Evolutionary conservation across 179 eudicot species (phyloP), one percentile per base, ranked within the genome.

Genomic region (Spergularia azorica): DNA sequence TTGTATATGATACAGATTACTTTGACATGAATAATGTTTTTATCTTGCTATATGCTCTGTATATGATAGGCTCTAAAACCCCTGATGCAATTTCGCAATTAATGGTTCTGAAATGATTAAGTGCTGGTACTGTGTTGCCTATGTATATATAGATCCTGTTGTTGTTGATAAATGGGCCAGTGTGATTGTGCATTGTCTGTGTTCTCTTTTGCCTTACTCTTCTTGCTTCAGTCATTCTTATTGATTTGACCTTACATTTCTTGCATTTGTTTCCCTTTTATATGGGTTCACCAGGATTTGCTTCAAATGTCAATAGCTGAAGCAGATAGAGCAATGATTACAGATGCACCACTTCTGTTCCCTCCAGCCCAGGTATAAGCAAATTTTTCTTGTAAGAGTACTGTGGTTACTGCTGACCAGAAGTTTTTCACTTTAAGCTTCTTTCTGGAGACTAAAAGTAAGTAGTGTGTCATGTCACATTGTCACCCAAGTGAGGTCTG

Each of bases 311-410:
- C 97, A 6, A 78, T 81, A 78, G 63, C 75, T n/a, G 97, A 87
- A 82, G 94, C 91, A 61, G 99, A 95, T 87, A 91, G 83, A 78
- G 89, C 88, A 68, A 90, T 95, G 97, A 91, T 86, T 69, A 90
- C 97, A 15, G 99, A 95, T 79, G 97, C 89, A 66, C 89, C 92
- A 21, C 98, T 95, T 85, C 84, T 93, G 46, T 93, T 91, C 77
- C 87, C 99, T 71, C 99, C 99, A 67, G 99, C 97, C 66, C 99
- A 95, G 99, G 99, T 95, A 84, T 52, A 43, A 38, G 67, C 57
- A 68, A 7, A 4, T 38, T 68, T 76, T 71, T 54, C 14, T 74
- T 46, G 18, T 36, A 51, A 74, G 61, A 71, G n/a, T 67, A 6
- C 8, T 57, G 43, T 21, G 60, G 67, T 54, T 39, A 48, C 56